Evolutionary conservation across 495 filamentous ascomycete species (phyloP).

Genomic region (Aspergillus cavernicola): DNA sequence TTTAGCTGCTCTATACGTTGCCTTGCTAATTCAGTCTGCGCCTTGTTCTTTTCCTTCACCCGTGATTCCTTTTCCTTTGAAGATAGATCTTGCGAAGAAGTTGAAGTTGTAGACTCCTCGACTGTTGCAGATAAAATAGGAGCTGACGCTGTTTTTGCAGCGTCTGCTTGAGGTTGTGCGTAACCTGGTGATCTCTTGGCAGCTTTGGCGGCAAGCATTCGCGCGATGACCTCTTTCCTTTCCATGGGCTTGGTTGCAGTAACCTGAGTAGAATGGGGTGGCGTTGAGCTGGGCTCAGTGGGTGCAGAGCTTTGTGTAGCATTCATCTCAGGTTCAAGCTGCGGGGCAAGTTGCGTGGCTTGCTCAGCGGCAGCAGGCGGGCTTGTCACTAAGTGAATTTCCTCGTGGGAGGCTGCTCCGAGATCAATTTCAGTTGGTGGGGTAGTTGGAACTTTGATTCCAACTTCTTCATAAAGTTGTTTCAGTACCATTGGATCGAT

Average conservation of each 20-base stretch:
- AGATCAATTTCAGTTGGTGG: constrained; percentile 5
- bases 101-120: constrained; percentile 4
- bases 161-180: constrained; percentile 16
- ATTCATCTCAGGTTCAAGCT: background rate
- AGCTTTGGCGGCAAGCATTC: constrained; percentile 61
- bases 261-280: constrained; percentile 15
- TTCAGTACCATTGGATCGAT: constrained; percentile 60
- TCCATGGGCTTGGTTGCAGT: constrained; percentile 53
- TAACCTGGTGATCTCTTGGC: constrained; percentile 27
- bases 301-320: background rate
- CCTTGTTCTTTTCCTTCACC: constrained; percentile 51
- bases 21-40: constrained; percentile 51
- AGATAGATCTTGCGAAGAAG: constrained; percentile 12
- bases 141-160: constrained; percentile 18
- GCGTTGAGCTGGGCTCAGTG: constrained; percentile 6
- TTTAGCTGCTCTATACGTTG: constrained; percentile 52
- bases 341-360: background rate
- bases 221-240: constrained; percentile 72
- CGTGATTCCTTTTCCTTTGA: constrained; percentile 26
- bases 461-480: constrained; percentile 62
- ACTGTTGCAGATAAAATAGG: constrained; percentile 9
- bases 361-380: background rate
- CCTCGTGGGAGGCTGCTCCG: background rate
- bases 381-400: background rate
- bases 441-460: constrained; percentile 40